Percentiles rank a stretch among this genome's conserved stretches.
Evolutionary conservation across 1,284 basidiomycete species (phyloP).

Genomic region (Takashimella tepidaria): DNA sequence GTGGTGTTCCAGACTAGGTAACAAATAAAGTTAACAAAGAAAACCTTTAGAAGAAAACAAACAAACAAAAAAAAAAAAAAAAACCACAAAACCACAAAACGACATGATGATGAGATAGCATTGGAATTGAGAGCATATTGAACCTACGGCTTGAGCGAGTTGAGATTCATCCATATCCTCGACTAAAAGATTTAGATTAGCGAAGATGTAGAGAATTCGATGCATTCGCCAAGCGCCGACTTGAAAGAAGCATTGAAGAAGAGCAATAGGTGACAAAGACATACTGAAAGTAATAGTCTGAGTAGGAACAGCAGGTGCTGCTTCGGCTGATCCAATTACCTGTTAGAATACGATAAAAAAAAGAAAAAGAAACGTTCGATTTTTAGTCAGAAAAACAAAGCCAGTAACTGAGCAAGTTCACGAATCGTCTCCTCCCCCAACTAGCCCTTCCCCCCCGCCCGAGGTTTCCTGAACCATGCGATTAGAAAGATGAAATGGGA

Average conservation of each 20-base stretch:
- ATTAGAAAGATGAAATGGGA: too few species aligned
- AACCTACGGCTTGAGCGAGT: slow-evolving; percentile 68
- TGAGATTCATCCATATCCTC: slow-evolving; percentile 81
- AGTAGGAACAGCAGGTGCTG: slow-evolving; percentile 79
- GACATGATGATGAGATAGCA: too few species aligned
- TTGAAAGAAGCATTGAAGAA: not conserved
- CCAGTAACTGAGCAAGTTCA: too few species aligned
- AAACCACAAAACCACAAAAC: too few species aligned
- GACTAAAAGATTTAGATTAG: slow-evolving; percentile 22
- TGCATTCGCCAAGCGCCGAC: too few species aligned
- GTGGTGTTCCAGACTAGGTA: slow-evolving; percentile 57
- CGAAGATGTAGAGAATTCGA: too few species aligned
- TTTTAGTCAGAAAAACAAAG: too few species aligned
- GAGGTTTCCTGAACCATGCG: too few species aligned
- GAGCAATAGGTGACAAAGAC: slow-evolving; percentile 37
- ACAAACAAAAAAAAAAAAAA: slow-evolving; percentile 47
- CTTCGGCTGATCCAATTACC: slow-evolving; percentile 88
- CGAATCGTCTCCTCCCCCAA: too few species aligned
- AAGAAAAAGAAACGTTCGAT: not conserved
- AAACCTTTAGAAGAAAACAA: slow-evolving; percentile 49
- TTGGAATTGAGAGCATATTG: not conserved
- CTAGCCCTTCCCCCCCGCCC: too few species aligned
- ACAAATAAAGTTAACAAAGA: too few species aligned
- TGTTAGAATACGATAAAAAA: slow-evolving; percentile 51
- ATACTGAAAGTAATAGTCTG: slow-evolving; percentile 66